Evolutionary conservation across 2,329 filamentous ascomycete species (phyloP).

Genomic region (Westerdykella sp.): DNA sequence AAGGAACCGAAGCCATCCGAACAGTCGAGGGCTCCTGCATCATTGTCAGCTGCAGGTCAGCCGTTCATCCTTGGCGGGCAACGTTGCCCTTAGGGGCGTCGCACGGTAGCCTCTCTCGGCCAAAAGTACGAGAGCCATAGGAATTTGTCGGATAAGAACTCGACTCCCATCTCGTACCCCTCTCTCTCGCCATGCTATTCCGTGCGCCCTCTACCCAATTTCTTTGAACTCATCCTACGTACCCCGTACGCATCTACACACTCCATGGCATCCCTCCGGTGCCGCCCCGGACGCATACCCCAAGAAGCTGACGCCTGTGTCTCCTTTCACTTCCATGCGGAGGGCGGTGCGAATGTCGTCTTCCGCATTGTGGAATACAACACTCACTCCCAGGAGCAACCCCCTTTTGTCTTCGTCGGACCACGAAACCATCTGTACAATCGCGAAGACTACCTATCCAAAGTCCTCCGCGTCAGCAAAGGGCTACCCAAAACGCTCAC

Average conservation of each 20-base stretch:
- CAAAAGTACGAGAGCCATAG: too few species aligned
- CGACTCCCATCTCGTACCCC: too few species aligned
- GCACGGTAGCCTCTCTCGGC: too few species aligned
- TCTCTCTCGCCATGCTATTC: too few species aligned
- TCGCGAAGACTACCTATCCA: constrained; percentile 6
- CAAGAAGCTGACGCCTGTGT: constrained; percentile 1
- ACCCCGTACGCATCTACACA: not conserved
- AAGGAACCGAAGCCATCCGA: too few species aligned
- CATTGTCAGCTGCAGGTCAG: too few species aligned
- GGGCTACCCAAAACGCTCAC: constrained; percentile 21
- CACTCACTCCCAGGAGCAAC: constrained; percentile 5
- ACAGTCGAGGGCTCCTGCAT: too few species aligned
- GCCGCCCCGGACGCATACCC: not conserved
- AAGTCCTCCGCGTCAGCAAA: constrained; percentile 28
- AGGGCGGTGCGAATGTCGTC: constrained; percentile 32
- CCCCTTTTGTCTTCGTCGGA: constrained; percentile 14
- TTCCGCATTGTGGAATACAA: constrained; percentile 17
- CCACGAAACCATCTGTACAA: constrained; percentile 6
- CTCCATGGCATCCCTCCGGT: not conserved
- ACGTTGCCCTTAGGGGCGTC: too few species aligned
- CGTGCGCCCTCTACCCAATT: too few species aligned
- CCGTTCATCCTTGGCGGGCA: too few species aligned
- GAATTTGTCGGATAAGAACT: too few species aligned
- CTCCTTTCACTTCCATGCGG: constrained; percentile 22
- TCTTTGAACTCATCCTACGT: too few species aligned